phyloP scores from a whole-genome alignment of 495 filamentous ascomycete genomes.

The Evansstolkia leycettana region DNA sequence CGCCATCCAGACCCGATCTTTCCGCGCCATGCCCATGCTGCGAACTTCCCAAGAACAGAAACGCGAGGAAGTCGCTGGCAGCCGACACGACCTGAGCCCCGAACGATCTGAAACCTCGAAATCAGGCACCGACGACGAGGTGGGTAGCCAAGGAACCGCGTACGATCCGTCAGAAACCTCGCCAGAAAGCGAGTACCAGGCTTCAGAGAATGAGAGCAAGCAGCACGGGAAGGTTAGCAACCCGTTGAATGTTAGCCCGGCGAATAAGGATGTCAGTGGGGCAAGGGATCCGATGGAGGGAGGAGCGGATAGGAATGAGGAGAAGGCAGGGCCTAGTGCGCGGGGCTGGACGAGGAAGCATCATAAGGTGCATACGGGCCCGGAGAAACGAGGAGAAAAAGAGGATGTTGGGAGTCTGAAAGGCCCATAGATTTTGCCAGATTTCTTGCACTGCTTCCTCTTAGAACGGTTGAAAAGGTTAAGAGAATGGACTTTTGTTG shows the following conservation, averaged over 20 bases:
- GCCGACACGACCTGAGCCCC: constrained; percentile 43
- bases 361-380: constrained; percentile 3
- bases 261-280: constrained; percentile 46
- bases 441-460: no score
- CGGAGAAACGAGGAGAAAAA: background rate
- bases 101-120: constrained; percentile 45
- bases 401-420: no score
- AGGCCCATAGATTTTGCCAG: no score
- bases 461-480: no score
- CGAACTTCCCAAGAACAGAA: constrained; percentile 9
- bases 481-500: no score
- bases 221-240: constrained; percentile 20
- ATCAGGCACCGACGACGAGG: constrained; percentile 43
- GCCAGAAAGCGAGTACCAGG: constrained; percentile 41
- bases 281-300: constrained; percentile 33
- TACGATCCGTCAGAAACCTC: constrained; percentile 47
- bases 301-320: constrained; percentile 29
- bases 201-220: constrained; percentile 20
- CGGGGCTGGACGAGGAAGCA: constrained; percentile 34
- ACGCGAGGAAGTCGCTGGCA: constrained; percentile 24
- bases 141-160: constrained; percentile 35
- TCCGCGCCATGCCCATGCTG: constrained; percentile 1
- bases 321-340: constrained; percentile 29
- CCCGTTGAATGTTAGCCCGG: constrained; percentile 47
- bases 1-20: background rate